phyloP scores from a whole-genome alignment of 805 yeast genomes.

The Wickerhamiella cacticola region DNA sequence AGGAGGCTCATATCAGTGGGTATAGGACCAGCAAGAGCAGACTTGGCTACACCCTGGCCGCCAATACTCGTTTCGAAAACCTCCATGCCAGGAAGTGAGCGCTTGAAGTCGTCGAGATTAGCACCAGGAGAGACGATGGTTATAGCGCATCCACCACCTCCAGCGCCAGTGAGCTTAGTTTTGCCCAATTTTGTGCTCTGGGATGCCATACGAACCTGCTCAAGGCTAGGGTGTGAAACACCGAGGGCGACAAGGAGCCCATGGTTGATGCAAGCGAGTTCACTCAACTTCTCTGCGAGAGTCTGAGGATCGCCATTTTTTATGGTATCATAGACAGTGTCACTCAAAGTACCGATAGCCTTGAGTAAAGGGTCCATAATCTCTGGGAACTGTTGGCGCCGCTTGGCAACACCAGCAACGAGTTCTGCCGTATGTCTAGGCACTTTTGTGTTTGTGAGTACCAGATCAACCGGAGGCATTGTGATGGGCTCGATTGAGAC shows the following conservation, averaged over 20 bases:
- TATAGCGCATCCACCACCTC: constrained; percentile 98
- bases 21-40: background rate
- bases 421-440: constrained; percentile 78
- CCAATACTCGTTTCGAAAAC: constrained; percentile 74
- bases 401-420: constrained; percentile 60
- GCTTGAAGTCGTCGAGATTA: constrained; percentile 26
- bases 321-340: constrained; percentile 59
- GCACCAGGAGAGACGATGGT: constrained; percentile 46
- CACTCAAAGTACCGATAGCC: constrained; percentile 63
- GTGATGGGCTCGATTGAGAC: constrained; percentile 52
- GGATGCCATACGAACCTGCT: constrained; percentile 53
- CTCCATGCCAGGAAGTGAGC: constrained; percentile 29
- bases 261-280: constrained; percentile 70
- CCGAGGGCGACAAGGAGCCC: constrained; percentile 77
- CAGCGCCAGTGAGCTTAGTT: constrained; percentile 95
- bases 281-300: constrained; percentile 21
- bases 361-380: constrained; percentile 49
- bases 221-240: constrained; percentile 88
- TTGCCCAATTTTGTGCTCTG: constrained; percentile 60
- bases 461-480: constrained; percentile 60
- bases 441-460: constrained; percentile 75
- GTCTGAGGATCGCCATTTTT: constrained; percentile 33
- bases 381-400: constrained; percentile 42
- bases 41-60: constrained; percentile 70
- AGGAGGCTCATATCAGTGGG: background rate